Evolutionary conservation across 2,329 filamentous ascomycete species (phyloP), one percentile per base, ranked within the genome.

Genomic region (Coccinonectria pachysandricola): DNA sequence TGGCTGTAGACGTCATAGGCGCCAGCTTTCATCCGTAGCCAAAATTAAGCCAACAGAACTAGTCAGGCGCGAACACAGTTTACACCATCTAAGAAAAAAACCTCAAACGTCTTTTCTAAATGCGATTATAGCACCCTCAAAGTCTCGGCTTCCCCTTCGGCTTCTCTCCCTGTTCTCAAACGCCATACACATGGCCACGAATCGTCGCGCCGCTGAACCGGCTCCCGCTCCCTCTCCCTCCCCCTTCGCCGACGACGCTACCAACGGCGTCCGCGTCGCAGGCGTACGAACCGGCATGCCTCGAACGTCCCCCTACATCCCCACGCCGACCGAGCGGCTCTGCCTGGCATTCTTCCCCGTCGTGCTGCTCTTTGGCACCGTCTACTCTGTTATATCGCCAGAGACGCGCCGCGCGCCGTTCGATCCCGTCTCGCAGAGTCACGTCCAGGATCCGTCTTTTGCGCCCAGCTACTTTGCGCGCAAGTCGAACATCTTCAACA

Each of bases 401-500:
- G 61, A 73, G 34, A 75, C 75, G 8, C 76, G 74, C 48, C 59
- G 62, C 23, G 65, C 71, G 2, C 64, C 71, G 4, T 85, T 84
- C 62, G 71, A 75, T 37, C 53, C 64, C 3, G 46, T 58, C 20
- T 54, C 67, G 13, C 80, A 86, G 48, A 69, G 79, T 8, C 79
- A 83, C 55, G 55, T 64, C 4, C 65, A 64, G 54, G 57, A 62
- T 52, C 48, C 52, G n/a, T 49, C 54, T 20, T 53, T 64, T 4
- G 71, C 79, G 26, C 82, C 82, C 3, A 79, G 70, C 50, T 98
- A 96, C 64, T 98, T 98, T 53, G 88, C 91, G 23, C 79, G 79
- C 44, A 98, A 98, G 59, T 70, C 75, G 53, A 98, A 98, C 59
- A 45, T 95, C 27, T 81, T 96, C 69, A 98, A 98, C 52, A 56